Conservation (phyloP, 805 yeast genomes). For the Candida gorgasii region DNA sequence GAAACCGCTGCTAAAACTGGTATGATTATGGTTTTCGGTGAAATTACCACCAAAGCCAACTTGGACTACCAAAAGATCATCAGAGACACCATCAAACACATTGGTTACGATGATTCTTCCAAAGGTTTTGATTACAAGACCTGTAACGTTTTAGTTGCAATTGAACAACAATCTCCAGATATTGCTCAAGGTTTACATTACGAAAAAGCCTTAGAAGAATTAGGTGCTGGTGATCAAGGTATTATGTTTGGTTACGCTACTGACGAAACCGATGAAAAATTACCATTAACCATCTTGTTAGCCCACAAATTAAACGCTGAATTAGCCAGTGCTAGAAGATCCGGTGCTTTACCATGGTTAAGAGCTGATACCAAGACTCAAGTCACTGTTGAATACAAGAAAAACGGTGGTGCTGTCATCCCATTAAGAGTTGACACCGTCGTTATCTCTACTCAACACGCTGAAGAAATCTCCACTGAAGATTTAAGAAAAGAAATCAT, state of each 20-base stretch:
- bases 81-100: conserved; percentile 97
- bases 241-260: conserved; percentile 99
- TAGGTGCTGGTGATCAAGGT: conserved; percentile 99
- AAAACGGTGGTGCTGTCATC: conserved; percentile 92
- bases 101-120: conserved; percentile 93
- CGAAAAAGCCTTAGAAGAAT: conserved; percentile 91
- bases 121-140: conserved; percentile 99
- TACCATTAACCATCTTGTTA: conserved; percentile 91
- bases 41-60: conserved; percentile 94
- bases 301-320: conserved; percentile 97
- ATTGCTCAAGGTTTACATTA: conserved; percentile 99
- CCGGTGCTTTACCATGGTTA: conserved; percentile 91
- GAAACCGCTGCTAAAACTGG: conserved; percentile 99
- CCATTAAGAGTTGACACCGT: conserved; percentile 97
- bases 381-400: conserved; percentile 94
- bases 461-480: conserved; percentile 92
- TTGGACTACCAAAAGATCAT: conserved; percentile 96
- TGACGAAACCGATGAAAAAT: conserved; percentile 96
- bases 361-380: conserved; percentile 99
- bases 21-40: conserved; percentile 99
- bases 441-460: conserved; percentile 97
- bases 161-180: conserved; percentile 99
- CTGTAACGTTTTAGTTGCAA: conserved; percentile 97
- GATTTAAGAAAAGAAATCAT: conserved; percentile 80
- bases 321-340: conserved; percentile 96